These are phyloP conservation scores for Lignosus rhinocerotis DNA, from an alignment of 1,284 basidiomycete species.

Conservation along the genomic window DNA sequence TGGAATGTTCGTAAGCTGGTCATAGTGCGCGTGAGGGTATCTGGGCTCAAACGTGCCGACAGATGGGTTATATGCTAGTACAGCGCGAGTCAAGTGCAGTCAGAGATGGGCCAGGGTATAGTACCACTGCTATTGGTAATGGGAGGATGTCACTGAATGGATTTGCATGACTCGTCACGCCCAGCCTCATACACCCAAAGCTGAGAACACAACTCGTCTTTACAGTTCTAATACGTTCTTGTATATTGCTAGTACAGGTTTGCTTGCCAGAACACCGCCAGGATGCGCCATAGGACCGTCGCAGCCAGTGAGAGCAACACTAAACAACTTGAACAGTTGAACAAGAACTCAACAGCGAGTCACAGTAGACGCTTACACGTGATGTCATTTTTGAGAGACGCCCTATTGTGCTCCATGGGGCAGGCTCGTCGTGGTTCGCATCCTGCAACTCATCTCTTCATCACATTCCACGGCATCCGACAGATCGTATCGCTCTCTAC, in stretches of 20 bases:
- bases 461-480: not conserved
- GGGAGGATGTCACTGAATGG: slow-evolving; percentile 17
- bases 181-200: slow-evolving; percentile 2
- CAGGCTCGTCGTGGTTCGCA: not conserved
- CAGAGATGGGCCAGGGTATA: slow-evolving; percentile 14
- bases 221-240: not conserved
- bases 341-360: no score
- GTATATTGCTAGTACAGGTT: not conserved
- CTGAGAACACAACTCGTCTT: not conserved
- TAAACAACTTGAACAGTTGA: no score
- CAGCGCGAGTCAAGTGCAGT: slow-evolving; percentile 25
- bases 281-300: not conserved
- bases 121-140: not conserved
- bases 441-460: not conserved
- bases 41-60: not conserved
- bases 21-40: slow-evolving; percentile 45
- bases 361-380: slow-evolving; percentile 10
- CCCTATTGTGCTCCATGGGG: not conserved
- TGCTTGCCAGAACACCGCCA: not conserved
- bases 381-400: slow-evolving; percentile 9
- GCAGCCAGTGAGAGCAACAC: not conserved
- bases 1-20: slow-evolving; percentile 70
- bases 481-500: not conserved
- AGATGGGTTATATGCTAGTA: slow-evolving; percentile 12
- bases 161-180: slow-evolving; percentile 22